Conservation (phyloP, 306 rosid species). For the Oxytropis ochrocephala region DNA sequence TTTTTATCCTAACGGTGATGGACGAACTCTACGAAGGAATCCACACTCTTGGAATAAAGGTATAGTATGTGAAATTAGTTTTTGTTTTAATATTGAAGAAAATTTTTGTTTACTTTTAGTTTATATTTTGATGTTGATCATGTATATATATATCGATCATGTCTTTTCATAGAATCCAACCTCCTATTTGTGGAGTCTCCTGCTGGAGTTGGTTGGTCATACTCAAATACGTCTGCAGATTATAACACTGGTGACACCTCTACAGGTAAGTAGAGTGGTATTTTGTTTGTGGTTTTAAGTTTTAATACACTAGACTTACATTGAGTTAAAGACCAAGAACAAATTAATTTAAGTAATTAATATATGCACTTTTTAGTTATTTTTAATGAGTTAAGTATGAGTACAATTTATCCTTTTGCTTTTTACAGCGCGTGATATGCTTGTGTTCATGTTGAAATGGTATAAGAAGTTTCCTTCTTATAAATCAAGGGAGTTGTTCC, state of each 20-base stretch:
- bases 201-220: slow-evolving; percentile 96
- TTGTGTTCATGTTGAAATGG: slow-evolving; percentile 66
- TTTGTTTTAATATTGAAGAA: not conserved
- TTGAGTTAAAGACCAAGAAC: no score
- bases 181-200: slow-evolving; percentile 94
- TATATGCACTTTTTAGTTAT: no score
- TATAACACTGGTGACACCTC: slow-evolving; percentile 64
- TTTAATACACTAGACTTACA: no score
- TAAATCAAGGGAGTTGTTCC: slow-evolving; percentile 60
- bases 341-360: no score
- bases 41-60: slow-evolving; percentile 83
- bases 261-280: slow-evolving; percentile 39
- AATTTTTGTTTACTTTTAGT: no score
- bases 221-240: slow-evolving; percentile 78
- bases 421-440: slow-evolving; percentile 73
- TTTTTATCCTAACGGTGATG: slow-evolving; percentile 71
- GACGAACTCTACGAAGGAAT: slow-evolving; percentile 61
- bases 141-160: not conserved
- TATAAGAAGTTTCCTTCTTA: slow-evolving; percentile 67
- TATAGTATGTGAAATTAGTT: not conserved
- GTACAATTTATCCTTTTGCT: not conserved
- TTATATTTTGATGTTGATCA: not conserved
- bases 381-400: not conserved
- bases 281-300: no score
- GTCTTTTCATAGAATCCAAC: slow-evolving; percentile 53